Conservation (phyloP, 2,329 filamentous ascomycete genomes). For the Lecanoromycetidae sp. region DNA sequence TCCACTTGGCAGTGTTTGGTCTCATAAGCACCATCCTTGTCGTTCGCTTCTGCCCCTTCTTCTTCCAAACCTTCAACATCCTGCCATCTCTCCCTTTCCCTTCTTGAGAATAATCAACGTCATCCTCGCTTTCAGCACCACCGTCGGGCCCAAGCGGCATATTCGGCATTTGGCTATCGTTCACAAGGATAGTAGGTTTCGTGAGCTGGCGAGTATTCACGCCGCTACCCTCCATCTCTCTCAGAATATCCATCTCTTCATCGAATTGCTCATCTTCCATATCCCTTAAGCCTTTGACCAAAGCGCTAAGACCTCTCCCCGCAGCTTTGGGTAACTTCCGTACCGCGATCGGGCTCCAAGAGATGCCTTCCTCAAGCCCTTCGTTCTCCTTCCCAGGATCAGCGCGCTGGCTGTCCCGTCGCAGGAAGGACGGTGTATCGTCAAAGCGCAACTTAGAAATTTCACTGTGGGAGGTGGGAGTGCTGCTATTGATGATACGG, state of each 20-base stretch:
- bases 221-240: constrained; percentile 30
- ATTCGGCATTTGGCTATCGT: constrained; percentile 27
- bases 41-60: constrained; percentile 39
- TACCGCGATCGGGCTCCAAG: constrained; percentile 27
- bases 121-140: constrained; percentile 9
- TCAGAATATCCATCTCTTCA: constrained; percentile 21
- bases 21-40: constrained; percentile 34
- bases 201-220: background rate
- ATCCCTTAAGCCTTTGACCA: constrained; percentile 15
- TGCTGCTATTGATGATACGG: constrained; percentile 6
- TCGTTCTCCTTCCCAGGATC: background rate
- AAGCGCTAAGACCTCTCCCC: constrained; percentile 25
- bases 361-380: background rate
- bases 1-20: constrained; percentile 27
- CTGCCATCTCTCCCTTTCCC: constrained; percentile 12
- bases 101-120: constrained; percentile 3
- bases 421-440: constrained; percentile 16
- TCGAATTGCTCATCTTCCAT: constrained; percentile 15
- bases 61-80: constrained; percentile 27
- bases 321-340: constrained; percentile 25
- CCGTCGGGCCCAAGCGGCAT: constrained; percentile 18
- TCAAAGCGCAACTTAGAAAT: constrained; percentile 14
- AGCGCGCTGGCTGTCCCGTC: constrained; percentile 13
- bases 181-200: constrained; percentile 18
- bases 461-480: background rate